Percentiles rank a stretch among this genome's conserved stretches.
Conservation (phyloP, 2,329 filamentous ascomycete species). For the Pestalotiopsis sp. region DNA sequence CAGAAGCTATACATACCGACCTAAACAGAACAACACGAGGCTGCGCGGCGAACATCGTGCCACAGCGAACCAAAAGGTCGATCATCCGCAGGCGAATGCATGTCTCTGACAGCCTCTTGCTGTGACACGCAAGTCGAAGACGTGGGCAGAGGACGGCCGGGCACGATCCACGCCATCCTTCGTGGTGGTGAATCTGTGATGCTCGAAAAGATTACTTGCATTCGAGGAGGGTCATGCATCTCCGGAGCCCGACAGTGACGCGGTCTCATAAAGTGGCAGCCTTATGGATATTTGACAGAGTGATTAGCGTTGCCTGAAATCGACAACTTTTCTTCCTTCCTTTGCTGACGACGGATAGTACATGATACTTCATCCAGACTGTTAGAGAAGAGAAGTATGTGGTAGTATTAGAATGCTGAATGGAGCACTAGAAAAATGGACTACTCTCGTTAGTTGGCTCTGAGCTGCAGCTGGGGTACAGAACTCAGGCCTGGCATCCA, state of each 20-base stretch:
- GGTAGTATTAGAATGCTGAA: too few species aligned
- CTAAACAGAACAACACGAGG: too few species aligned
- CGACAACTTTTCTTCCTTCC: too few species aligned
- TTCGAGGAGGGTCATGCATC: background rate
- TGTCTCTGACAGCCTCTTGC: background rate
- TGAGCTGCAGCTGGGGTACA: background rate
- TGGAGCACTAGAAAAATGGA: too few species aligned
- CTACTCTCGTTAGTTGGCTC: background rate
- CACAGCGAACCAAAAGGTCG: background rate
- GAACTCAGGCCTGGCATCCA: background rate
- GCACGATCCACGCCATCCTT: background rate
- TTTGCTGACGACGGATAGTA: too few species aligned
- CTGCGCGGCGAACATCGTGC: too few species aligned
- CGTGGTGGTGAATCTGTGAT: background rate
- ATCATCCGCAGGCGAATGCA: background rate
- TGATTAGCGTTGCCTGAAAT: too few species aligned
- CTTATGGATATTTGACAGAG: too few species aligned
- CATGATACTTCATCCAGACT: too few species aligned
- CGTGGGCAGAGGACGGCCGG: background rate
- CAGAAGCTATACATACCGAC: too few species aligned
- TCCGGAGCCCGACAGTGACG: background rate
- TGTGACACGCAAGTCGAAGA: background rate
- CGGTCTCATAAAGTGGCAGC: background rate
- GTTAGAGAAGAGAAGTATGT: too few species aligned
- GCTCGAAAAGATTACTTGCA: background rate